Base-by-base conservation (phyloP, 352 stramenopile genomes). In the Halophytophthora batemanensis region DNA sequence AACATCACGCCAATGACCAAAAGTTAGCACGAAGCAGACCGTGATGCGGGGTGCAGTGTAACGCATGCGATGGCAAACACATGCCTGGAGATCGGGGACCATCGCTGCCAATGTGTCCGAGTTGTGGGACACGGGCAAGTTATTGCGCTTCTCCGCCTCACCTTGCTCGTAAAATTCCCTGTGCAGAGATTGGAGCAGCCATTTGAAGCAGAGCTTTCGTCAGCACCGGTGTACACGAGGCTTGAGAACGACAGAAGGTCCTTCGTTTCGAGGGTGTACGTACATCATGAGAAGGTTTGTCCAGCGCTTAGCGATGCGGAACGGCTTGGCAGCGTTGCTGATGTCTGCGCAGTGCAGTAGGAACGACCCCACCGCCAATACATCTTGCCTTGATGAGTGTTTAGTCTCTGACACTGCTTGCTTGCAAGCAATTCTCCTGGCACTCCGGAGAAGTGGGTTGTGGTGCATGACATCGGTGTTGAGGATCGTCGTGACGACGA, bases 81-180 rank as follows among this genome's bases (percentile, higher is more conserved):
- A 10, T n/a, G 59, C 56, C 50, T 64, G 50, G 5, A 66, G 41
- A n/a, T 66, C 52, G 6, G 61, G 61, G 12, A 66, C 31, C n/a
- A 53, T 37, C 15, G 51, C 51, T 35, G 46, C 50, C n/a, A 38
- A 14, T 2, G 46, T 14, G 36, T 66, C 51, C 18, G 51, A 70
- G 31, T 64, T 53, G 7, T 41, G 56, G 10, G 61, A 70, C 17
- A 70, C 36, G 10, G 40, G 40, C 13, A 70, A 52, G 2, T 42
- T 23, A 8, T 48, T 15, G n/a, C 43, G 45, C 34, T 57, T 66
- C 28, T 70, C 61, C 10, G 61, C 45, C 28, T 64, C 44, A 17
- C 61, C 61, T 48, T 66, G 57, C 17, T 66, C 57, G 34, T 63
- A 60, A 45, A 70, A 70, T 22, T 70, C 61, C 14, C 61, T 69